Evolutionary conservation across 768 basidiomycete genomes (phyloP), one percentile per base, ranked within the genome.

Genomic region (Postia placenta): DNA sequence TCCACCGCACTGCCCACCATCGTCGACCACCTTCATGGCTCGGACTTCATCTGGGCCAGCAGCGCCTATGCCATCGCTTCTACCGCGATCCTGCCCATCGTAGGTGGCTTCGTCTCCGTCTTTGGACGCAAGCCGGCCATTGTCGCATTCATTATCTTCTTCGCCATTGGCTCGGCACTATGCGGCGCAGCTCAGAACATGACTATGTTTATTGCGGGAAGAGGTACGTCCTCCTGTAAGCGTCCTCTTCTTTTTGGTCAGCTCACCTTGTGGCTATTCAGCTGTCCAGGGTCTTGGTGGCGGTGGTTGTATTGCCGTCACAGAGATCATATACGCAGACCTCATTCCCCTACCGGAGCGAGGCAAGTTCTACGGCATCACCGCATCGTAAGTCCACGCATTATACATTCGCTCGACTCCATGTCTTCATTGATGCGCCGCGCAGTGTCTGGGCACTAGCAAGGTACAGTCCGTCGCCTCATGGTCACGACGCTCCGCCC

Each of bases 81-180:
- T 3, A 67, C 68, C 9, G 67, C 68, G 0, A 51, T 69, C 38
- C 57, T 69, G 1, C 69, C 69, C 1, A 56, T 67, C 47, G 61
- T 59, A 25, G 67, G 67, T 0, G 52, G 60, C 5, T 40, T 69
- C 14, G 64, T 64, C 1, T 50, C 64, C 2, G 60, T 64, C 0
- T 69, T 73, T 48, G 71, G 71, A 0, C 60, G 71, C 3, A 59
- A 57, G 5, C 67, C 68, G 4, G 55, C 64, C 33, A 52, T 71
- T 19, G 45, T 71, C 5, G 53, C 50, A 0, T 56, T 59, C 20
- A 53, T 71, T 9, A 19, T 58, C 0, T 42, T 66, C 11, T 73
- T 73, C 45, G 69, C 69, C 1, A n/a, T 71, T 22, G 74, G 75
- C 0, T 66, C 64, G 14, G 73, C 69, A 0, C 17, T 75, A 1